Base-by-base conservation (phyloP, 176 grass and related monocot species). In the Carex littledalei region DNA sequence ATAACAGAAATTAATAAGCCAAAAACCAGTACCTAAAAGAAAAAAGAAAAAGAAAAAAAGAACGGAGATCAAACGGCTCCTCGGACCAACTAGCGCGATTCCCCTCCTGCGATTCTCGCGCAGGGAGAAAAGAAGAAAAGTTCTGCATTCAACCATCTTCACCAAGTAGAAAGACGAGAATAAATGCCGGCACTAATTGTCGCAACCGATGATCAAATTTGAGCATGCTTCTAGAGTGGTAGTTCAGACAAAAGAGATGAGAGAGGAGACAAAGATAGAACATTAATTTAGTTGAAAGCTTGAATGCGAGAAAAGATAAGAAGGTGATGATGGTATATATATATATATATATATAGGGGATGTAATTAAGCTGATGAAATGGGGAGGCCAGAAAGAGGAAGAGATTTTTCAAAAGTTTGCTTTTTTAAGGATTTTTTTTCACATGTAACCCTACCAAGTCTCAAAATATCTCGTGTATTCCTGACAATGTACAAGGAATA, bases 41-140 rank as follows among this genome's bases (percentile, higher is more conserved):
- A 75, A 74, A 75, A 50, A 49, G 1, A 12, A 24, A n/a, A n/a
- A n/a, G n/a, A n/a, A 6, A 75, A 74, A 75, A 50, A 49, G 1
- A 12, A 24, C 29, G 3, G 16, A 29, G 50, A 15, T 16, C 45
- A 78, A 78, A 78, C 74, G 32, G 4, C 50, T 77, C 72, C 12
- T 54, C 74, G 74, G 74, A 78, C 74, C 74, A 78, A 78, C 18
- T 16, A 56, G 50, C 50, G 56, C 50, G 32, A 57, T 56, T 78
- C 74, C 50, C 74, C 74, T 78, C 50, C 13, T 78, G 74, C 24
- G 6, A 32, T 32, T 78, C 74, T 17, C 16, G 18, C 5, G 8
- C 73, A 78, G 73, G 73, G 56, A 78, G 22, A 22, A 53, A 10
- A 54, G 22, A 22, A 53, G 3, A 54, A 71, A 2, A 18, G 17